Evolutionary conservation across 345 rosid species (phyloP).

Genomic region (Lumnitzera littorea): DNA sequence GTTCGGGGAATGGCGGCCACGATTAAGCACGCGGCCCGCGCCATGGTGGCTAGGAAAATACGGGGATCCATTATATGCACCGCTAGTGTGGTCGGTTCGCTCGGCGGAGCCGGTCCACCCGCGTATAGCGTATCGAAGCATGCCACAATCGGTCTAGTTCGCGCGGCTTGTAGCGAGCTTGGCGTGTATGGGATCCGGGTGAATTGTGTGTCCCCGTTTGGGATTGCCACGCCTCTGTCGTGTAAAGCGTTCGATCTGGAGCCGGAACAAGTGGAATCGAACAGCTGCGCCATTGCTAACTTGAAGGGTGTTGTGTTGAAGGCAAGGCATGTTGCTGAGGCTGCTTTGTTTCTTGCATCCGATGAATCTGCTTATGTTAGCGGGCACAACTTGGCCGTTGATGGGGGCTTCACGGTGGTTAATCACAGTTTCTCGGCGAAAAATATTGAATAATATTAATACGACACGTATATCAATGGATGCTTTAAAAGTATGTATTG

Average conservation of each 20-base stretch:
- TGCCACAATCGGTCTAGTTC: conserved; percentile 65
- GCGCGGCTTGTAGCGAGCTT: conserved; percentile 63
- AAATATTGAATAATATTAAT: too few species aligned
- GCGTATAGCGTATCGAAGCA: conserved; percentile 79
- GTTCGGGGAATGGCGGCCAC: conserved; percentile 76
- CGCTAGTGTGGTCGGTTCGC: conserved; percentile 44
- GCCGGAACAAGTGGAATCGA: conserved; percentile 41
- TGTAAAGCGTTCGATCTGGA: conserved; percentile 44
- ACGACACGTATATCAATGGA: too few species aligned
- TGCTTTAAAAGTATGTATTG: too few species aligned
- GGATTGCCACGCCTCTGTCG: conserved; percentile 73
- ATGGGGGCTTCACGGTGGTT: conserved; percentile 78
- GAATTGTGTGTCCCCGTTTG: conserved; percentile 74
- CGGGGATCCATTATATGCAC: conserved; percentile 89
- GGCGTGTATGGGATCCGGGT: conserved; percentile 85
- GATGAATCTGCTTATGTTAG: conserved; percentile 79
- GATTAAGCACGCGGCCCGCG: conserved; percentile 73
- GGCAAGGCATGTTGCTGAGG: conserved; percentile 72
- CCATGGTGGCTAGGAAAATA: conserved; percentile 52
- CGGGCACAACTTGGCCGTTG: conserved; percentile 80
- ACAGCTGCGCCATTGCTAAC: conserved; percentile 30
- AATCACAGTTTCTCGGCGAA: conserved; percentile 16
- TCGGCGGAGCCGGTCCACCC: conserved; percentile 67
- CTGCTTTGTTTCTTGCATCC: conserved; percentile 79
- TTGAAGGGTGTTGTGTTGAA: conserved; percentile 64